Evolutionary conservation across 306 rosid species (phyloP).

Genomic region (Acacia crassicarpa): DNA sequence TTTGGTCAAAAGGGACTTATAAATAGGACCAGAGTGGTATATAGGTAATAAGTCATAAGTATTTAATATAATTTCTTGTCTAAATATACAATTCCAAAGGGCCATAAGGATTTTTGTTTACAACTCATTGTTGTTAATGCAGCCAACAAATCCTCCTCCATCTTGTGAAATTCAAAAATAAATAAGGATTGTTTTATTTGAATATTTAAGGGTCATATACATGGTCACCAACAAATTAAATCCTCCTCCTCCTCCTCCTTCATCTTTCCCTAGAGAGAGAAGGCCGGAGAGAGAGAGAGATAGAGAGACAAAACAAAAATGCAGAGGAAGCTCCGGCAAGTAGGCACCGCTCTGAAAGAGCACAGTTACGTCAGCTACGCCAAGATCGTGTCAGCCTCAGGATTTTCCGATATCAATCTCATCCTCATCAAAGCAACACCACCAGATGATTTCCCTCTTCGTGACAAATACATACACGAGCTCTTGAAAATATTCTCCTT

Average conservation of each 20-base stretch:
- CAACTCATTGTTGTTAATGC: too few species aligned
- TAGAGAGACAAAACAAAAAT: constrained; percentile 10
- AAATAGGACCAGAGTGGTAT: too few species aligned
- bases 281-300: not conserved
- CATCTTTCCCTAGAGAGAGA: not conserved
- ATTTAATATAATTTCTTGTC: too few species aligned
- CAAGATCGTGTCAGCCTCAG: constrained; percentile 61
- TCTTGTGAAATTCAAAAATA: not conserved
- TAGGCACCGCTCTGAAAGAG: constrained; percentile 54
- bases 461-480: constrained; percentile 55
- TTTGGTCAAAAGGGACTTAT: too few species aligned
- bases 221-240: not conserved
- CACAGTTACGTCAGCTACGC: constrained; percentile 56
- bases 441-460: constrained; percentile 59
- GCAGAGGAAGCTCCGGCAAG: constrained; percentile 54
- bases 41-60: too few species aligned
- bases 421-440: constrained; percentile 67
- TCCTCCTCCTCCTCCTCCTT: not conserved
- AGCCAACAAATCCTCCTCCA: too few species aligned
- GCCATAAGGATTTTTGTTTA: too few species aligned
- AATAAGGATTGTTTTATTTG: not conserved
- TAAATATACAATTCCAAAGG: too few species aligned
- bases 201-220: not conserved
- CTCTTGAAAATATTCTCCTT: constrained; percentile 62
- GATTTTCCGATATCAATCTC: constrained; percentile 55